A percentile compares a stretch with the other conserved stretches of the same genome.
Conservation (phyloP, 345 rosid species). For the Corchorus olitorius region DNA sequence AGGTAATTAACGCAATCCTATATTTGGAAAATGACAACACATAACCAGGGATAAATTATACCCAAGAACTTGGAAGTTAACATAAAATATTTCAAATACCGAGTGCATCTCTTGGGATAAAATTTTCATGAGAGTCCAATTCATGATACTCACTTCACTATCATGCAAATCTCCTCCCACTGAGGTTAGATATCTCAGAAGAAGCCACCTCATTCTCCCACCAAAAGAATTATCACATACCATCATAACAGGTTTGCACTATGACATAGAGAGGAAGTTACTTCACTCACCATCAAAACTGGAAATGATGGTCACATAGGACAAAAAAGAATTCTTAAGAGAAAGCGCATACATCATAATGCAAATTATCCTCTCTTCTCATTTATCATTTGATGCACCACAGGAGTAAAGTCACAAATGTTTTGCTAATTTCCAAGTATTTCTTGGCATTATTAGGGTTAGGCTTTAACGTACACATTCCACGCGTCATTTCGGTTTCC, state of each 20-base stretch:
- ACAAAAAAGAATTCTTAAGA: background rate
- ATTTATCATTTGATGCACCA: too few relatives aligned
- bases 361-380: too few relatives aligned
- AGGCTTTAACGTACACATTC: too few relatives aligned
- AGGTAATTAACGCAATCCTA: constrained; percentile 4
- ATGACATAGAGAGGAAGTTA: background rate
- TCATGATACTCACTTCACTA: background rate
- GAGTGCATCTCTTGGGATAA: constrained; percentile 4
- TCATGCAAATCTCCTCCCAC: constrained; percentile 1
- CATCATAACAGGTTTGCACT: background rate
- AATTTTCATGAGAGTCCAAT: constrained; percentile 2
- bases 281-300: background rate
- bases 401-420: too few relatives aligned
- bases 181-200: background rate
- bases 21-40: background rate
- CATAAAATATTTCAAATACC: background rate
- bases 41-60: background rate
- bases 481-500: too few relatives aligned
- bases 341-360: too few relatives aligned
- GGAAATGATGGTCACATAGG: background rate
- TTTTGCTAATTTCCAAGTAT: too few relatives aligned
- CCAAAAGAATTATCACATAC: background rate
- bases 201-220: background rate
- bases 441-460: too few relatives aligned
- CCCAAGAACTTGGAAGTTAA: background rate